phyloP scores from a whole-genome alignment of 2,329 filamentous ascomycete species.

The Nigrospora sphaerica region DNA sequence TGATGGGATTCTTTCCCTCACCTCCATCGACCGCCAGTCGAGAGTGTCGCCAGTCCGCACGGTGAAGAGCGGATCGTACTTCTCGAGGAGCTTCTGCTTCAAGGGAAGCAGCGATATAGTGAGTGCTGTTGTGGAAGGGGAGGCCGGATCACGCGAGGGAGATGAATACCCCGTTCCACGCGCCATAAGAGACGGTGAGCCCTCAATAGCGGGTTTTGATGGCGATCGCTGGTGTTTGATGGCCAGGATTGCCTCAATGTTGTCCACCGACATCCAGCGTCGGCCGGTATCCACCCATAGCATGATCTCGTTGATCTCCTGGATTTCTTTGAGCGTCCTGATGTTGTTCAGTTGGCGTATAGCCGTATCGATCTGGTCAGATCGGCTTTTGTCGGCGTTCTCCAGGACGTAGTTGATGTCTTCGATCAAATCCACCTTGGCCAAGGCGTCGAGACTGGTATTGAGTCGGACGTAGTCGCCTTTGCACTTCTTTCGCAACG shows the following conservation, averaged over 20 bases:
- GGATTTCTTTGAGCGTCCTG: slow-evolving; percentile 24
- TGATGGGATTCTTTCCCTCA: slow-evolving; percentile 14
- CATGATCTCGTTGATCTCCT: slow-evolving; percentile 30
- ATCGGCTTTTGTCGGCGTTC: slow-evolving; percentile 19
- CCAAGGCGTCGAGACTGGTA: slow-evolving; percentile 21
- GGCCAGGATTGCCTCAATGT: slow-evolving; percentile 20
- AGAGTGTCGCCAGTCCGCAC: slow-evolving; percentile 17
- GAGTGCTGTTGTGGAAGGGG: slow-evolving; percentile 3
- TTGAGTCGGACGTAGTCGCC: slow-evolving; percentile 23
- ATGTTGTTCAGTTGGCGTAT: slow-evolving; percentile 21
- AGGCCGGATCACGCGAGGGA: neutral
- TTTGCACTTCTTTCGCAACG: slow-evolving; percentile 16
- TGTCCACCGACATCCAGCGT: slow-evolving; percentile 14
- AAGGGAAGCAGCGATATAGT: slow-evolving; percentile 22
- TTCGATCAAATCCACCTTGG: slow-evolving; percentile 24
- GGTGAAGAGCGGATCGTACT: slow-evolving; percentile 18
- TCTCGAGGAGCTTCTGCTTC: slow-evolving; percentile 18
- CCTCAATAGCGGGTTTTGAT: neutral
- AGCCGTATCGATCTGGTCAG: slow-evolving; percentile 24
- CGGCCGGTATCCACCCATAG: slow-evolving; percentile 22
- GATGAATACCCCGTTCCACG: neutral
- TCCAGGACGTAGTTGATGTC: slow-evolving; percentile 23
- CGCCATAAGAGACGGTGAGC: too few relatives aligned
- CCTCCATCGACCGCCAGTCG: slow-evolving; percentile 20
- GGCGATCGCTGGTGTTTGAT: slow-evolving; percentile 15